Base-by-base conservation (phyloP, 106 monocot genomes). In the Hemerocallis citrina region DNA sequence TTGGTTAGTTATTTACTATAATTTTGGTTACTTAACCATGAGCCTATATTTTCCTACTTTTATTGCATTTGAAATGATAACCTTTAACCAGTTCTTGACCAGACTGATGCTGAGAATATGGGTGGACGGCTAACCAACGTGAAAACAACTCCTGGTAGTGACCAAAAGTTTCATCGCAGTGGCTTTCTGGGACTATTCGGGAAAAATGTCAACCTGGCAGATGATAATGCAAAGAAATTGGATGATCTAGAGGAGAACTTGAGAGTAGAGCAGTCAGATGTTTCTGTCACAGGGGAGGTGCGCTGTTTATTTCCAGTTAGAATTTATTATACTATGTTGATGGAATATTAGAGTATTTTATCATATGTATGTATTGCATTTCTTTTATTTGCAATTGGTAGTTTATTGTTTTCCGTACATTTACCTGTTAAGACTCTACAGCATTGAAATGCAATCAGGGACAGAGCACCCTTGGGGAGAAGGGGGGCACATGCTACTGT, bases 181-280 rank as follows among this genome's bases (percentile, higher is more conserved):
- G 66, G 82, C 25, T 85, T 85, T 48, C 67, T 77, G 49, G 79
- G 89, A 46, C 11, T 14, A 9, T 59, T 85, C 83, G 40, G 64
- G 14, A 54, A 69, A 57, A 80, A 77, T 49, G 64, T 35, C 15
- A 77, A 85, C 71, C 55, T 55, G 44, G 56, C 72, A 4, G 65
- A 34, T n/a, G 43, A 56, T 44, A 79, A 79, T 62, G 55, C 59
- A 22, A 95, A 84, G 68, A 78, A 77, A 70, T 70, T 89, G 68
- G 83, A 90, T 48, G 74, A 81, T 81, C 40, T 90, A 17, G 86
- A 94, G 70, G 82, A 83, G 67, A 78, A 90, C 74, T 73, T 90
- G 55, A 80, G 89, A 67, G 46, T 84, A 59, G 68, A 76, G 43
- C 90, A 90, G 38, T 81, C 81, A 58, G 68, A 52, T 73, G 34